Evolutionary conservation across 768 basidiomycete species (phyloP).

Genomic region (Fomitopsis pulvina): DNA sequence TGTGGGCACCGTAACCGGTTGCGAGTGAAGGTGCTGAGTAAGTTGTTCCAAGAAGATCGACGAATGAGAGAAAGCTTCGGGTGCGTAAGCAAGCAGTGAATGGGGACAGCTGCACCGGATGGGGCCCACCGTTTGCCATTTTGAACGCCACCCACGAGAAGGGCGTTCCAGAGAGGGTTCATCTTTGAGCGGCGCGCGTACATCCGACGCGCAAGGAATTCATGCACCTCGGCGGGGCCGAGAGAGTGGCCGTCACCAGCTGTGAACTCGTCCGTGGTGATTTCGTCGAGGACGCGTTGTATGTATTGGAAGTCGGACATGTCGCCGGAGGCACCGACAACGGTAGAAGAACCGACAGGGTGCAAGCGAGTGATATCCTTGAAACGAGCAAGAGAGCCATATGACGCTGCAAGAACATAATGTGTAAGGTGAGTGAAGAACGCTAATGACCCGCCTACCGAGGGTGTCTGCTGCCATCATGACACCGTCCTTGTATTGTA

Average conservation of each 20-base stretch:
- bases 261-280: slow-evolving; percentile 74
- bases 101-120: neutral
- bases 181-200: slow-evolving; percentile 84
- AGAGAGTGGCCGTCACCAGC: slow-evolving; percentile 79
- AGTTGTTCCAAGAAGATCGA: slow-evolving; percentile 95
- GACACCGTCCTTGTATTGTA: slow-evolving; percentile 94
- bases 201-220: slow-evolving; percentile 87
- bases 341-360: slow-evolving; percentile 74
- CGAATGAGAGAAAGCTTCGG: slow-evolving; percentile 82
- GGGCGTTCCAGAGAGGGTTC: slow-evolving; percentile 91
- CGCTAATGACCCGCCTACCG: slow-evolving; percentile 41
- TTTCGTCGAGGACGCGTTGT: slow-evolving; percentile 69
- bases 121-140: slow-evolving; percentile 66
- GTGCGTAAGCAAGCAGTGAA: neutral
- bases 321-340: slow-evolving; percentile 91
- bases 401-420: slow-evolving; percentile 59
- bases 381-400: slow-evolving; percentile 95
- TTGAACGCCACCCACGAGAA: slow-evolving; percentile 89
- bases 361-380: slow-evolving; percentile 89
- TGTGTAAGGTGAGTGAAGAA: neutral
- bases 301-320: slow-evolving; percentile 98
- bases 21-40: slow-evolving; percentile 91
- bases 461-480: slow-evolving; percentile 99
- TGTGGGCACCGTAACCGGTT: slow-evolving; percentile 89
- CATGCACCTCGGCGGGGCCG: slow-evolving; percentile 86